These are phyloP conservation scores for Nidula microcarpa DNA, from an alignment of 768 basidiomycete genomes.

Conservation along the genomic window DNA sequence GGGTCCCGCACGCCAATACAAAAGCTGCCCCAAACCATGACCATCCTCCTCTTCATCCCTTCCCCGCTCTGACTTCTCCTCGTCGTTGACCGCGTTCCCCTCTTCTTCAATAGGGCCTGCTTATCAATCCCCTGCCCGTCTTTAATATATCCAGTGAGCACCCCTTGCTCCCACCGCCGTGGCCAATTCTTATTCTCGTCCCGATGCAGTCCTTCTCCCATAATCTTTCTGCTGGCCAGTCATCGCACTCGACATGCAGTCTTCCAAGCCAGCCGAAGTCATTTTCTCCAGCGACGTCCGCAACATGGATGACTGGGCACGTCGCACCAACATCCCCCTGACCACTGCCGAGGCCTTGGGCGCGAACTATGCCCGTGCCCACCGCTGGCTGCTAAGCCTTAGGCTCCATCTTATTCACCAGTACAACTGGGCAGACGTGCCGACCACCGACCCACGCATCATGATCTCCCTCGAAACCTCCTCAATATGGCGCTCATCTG, in stretches of 20 bases:
- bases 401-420: conserved; percentile 62
- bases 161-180: not conserved
- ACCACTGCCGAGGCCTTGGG: conserved; percentile 82
- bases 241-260: conserved; percentile 23
- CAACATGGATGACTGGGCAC: conserved; percentile 83
- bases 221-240: conserved; percentile 5
- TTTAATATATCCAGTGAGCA: conserved; percentile 4
- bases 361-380: conserved; percentile 76
- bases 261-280: conserved; percentile 46
- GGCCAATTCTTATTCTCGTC: not conserved
- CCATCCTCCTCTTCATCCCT: conserved; percentile 16
- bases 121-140: conserved; percentile 12
- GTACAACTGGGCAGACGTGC: conserved; percentile 66
- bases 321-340: conserved; percentile 73
- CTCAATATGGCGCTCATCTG: conserved; percentile 74
- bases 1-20: conserved; percentile 46
- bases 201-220: not conserved
- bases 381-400: conserved; percentile 68
- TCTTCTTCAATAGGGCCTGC: conserved; percentile 18
- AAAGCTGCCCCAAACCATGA: conserved; percentile 31
- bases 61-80: conserved; percentile 19
- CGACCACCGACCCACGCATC: conserved; percentile 61
- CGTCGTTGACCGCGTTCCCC: conserved; percentile 17
- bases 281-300: conserved; percentile 77
- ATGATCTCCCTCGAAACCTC: conserved; percentile 78